A percentile compares a stretch with the other conserved stretches of the same genome.
These are phyloP conservation scores for Angophora floribunda DNA, from an alignment of 345 rosid genomes.

Conservation along the genomic window DNA sequence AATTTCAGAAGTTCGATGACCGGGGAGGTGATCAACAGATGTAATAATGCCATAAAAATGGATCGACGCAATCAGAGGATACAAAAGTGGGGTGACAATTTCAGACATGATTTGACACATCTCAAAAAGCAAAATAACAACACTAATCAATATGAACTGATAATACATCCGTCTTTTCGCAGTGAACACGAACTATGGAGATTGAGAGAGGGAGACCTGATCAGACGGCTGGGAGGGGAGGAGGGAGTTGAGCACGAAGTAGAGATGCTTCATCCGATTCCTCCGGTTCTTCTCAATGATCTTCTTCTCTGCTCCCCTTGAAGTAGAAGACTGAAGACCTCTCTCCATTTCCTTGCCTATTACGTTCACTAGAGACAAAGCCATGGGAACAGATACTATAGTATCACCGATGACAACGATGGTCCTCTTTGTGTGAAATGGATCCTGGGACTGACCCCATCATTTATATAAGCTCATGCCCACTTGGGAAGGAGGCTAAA, in stretches of 20 bases:
- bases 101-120: neutral
- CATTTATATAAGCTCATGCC: neutral
- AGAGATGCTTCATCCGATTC: conserved; percentile 38
- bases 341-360: neutral
- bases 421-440: neutral
- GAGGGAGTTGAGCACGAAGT: conserved; percentile 29
- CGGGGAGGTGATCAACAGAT: neutral
- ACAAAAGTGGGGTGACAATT: neutral
- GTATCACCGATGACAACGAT: neutral
- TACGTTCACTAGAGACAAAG: neutral
- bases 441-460: neutral
- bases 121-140: neutral
- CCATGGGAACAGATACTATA: neutral
- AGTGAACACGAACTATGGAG: neutral
- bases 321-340: neutral
- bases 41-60: neutral
- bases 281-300: conserved; percentile 41
- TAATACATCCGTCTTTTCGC: neutral
- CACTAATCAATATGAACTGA: neutral
- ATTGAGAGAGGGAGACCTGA: neutral
- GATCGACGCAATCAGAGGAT: neutral
- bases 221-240: conserved; percentile 20
- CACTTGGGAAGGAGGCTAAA: neutral
- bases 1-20: neutral
- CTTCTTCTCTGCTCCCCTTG: conserved; percentile 23